phyloP scores from a whole-genome alignment of 192 early-diverging fungal genomes.

The Linnemannia schmuckeri region DNA sequence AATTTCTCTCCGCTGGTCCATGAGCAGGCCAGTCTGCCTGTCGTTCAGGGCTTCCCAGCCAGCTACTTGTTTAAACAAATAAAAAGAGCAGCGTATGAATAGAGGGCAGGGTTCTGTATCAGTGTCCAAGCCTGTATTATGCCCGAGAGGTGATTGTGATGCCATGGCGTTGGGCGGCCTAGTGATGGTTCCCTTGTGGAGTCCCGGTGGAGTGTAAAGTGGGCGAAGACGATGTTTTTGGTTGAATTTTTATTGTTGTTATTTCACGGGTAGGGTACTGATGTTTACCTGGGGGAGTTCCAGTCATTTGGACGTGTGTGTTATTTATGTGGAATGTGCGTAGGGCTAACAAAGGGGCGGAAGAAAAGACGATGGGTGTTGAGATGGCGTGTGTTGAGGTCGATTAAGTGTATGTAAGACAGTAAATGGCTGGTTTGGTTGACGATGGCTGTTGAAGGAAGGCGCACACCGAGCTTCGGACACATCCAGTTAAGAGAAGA shows the following conservation, averaged over 20 bases:
- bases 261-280: background rate
- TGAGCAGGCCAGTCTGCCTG: slow-evolving; percentile 43
- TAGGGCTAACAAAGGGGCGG: background rate
- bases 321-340: background rate
- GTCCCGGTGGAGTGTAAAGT: background rate
- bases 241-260: background rate
- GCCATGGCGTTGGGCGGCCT: background rate
- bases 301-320: slow-evolving; percentile 19
- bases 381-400: background rate
- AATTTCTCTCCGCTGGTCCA: slow-evolving; percentile 49
- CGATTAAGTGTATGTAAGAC: background rate
- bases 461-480: background rate
- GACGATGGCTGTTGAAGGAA: background rate
- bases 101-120: background rate
- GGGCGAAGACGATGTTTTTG: background rate
- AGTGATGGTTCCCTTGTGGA: background rate
- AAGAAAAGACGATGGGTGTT: background rate
- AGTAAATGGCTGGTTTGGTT: background rate
- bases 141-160: background rate
- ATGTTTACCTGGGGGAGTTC: slow-evolving; percentile 24
- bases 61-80: slow-evolving; percentile 13
- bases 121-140: background rate
- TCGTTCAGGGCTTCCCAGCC: slow-evolving; percentile 57
- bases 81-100: background rate
- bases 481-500: slow-evolving; percentile 1